Base-by-base conservation (phyloP, 345 rosid species). In the Cardamine resedifolia region DNA sequence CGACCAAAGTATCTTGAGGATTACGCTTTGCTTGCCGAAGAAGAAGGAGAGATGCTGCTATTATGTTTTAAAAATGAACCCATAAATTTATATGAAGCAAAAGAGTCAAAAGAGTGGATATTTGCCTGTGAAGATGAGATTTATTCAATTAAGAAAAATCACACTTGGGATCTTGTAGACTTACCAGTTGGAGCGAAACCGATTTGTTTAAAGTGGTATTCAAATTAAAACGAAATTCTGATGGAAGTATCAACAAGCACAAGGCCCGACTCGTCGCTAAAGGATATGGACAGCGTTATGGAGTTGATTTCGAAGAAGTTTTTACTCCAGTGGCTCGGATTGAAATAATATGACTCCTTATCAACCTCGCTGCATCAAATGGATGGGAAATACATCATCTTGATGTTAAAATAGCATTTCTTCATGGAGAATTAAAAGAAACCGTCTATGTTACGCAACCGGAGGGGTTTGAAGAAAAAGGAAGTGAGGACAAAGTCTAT, bases 131-230 rank as follows among this genome's bases (percentile, higher is more conserved):
- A 9, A 9, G 36, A 33, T 33, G 39, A 34, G 3, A 10, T 34
- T 0, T 3, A 3, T 0, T 34, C 12, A 0, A 34, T 34, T 0
- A 3, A 0, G 0, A 34, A 34, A 10, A 34, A 34, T 0, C 1
- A 3, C 0, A 34, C 39, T 2, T 34, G 12, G 39, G 1, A 34
- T 0, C 12, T 34, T 0, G 0, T 10, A 0, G 39, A 36, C 5
- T 11, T 36, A 0, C 41, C 4, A 0, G 5, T 0, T 10, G 15
- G 41, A 36, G 41, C 15, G 3, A 36, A 36, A 3, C 4, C 41
- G 0, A 36, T 36, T 11, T 14, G 41, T 1, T 2, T 10, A 3
- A 36, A 36, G 0, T 36, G 15, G 15, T 36, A 0, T 36, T 36
- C 0, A 36, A 36, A 11, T 1, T 36, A 0, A 36, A 36, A 1